These are phyloP conservation scores for Sporothrix pallida DNA, from an alignment of 2,329 filamentous ascomycete genomes.

Conservation along the genomic window DNA sequence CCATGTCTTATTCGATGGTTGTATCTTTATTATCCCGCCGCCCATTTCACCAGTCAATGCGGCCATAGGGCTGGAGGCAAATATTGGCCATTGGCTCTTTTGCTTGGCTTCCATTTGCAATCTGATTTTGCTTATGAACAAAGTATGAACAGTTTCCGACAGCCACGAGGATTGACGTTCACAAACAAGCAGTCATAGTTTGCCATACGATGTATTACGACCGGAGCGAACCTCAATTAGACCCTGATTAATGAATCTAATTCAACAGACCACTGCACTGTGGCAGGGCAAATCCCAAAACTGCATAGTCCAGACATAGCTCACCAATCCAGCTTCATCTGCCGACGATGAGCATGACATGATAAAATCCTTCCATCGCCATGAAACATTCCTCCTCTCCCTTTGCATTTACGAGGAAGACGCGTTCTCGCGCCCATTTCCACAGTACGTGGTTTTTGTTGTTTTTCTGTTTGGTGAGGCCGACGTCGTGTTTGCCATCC, in stretches of 20 bases:
- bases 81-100: not conserved
- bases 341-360: not conserved
- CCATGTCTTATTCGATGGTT: not conserved
- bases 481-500: not conserved
- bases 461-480: not conserved
- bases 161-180: not conserved
- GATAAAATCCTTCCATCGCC: not conserved
- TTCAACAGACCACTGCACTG: not conserved
- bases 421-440: not conserved
- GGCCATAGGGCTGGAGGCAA: not conserved
- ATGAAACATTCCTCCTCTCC: not conserved
- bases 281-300: not conserved
- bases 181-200: not conserved
- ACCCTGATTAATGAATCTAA: not conserved
- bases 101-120: not conserved
- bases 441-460: not conserved
- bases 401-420: conserved; percentile 7
- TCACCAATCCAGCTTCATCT: not conserved
- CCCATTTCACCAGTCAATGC: not conserved
- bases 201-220: not conserved
- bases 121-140: too few species aligned
- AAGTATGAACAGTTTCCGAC: too few species aligned
- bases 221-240: not conserved
- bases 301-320: not conserved
- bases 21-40: not conserved